Conservation (phyloP, 2,329 filamentous ascomycete genomes). For the Phialocephala subalpina region DNA sequence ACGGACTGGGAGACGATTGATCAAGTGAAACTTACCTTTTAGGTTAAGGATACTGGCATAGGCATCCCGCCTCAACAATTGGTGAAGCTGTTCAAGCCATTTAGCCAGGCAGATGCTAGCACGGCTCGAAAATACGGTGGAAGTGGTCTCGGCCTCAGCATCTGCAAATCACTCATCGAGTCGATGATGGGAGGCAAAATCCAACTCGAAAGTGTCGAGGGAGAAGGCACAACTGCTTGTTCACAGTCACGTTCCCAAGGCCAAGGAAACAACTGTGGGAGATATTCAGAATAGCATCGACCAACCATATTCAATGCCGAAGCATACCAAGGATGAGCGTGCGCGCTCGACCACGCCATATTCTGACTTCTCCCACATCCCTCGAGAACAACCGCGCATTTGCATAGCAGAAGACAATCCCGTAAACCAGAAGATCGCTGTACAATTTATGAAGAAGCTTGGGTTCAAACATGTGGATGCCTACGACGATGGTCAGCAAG, state of each 20-base stretch:
- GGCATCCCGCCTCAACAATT: slow-evolving; percentile 86
- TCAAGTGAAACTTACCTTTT: slow-evolving; percentile 79
- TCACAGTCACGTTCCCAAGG: slow-evolving; percentile 87
- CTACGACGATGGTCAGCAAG: slow-evolving; percentile 88
- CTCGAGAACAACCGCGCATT: slow-evolving; percentile 80
- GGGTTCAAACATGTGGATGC: slow-evolving; percentile 85
- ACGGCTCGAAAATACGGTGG: slow-evolving; percentile 92
- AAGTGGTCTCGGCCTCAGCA: slow-evolving; percentile 88
- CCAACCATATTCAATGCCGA: slow-evolving; percentile 48
- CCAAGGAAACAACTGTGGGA: slow-evolving; percentile 67
- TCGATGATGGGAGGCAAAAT: slow-evolving; percentile 90
- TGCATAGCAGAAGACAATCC: slow-evolving; percentile 96
- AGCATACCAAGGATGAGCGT: slow-evolving; percentile 50
- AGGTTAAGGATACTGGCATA: slow-evolving; percentile 89
- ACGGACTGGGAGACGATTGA: slow-evolving; percentile 76
- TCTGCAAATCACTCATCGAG: slow-evolving; percentile 94
- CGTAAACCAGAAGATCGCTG: slow-evolving; percentile 94
- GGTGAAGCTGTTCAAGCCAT: slow-evolving; percentile 88
- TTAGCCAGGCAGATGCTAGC: slow-evolving; percentile 90
- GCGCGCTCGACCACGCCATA: slow-evolving; percentile 54
- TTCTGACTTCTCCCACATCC: slow-evolving; percentile 76
- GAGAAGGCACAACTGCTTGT: slow-evolving; percentile 75
- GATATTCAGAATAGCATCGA: slow-evolving; percentile 53
- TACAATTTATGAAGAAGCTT: slow-evolving; percentile 86
- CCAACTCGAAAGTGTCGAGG: slow-evolving; percentile 79